Base-by-base conservation (phyloP, 176 grass and related monocot species). In the Bothriochloa decipiens region DNA sequence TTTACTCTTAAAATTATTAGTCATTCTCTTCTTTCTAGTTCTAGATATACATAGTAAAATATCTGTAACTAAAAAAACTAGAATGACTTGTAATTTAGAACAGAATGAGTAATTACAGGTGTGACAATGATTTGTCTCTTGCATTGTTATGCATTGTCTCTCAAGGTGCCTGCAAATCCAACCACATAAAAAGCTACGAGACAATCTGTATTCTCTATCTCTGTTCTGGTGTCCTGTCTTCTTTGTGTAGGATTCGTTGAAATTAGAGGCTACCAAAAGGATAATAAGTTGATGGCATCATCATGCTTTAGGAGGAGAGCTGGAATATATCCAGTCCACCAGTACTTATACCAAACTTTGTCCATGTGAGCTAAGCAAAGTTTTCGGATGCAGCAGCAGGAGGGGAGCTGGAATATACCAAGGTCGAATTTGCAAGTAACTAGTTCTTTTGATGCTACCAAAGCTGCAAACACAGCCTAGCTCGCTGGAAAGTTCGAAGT, bases 281-380 rank as follows among this genome's bases (percentile, higher is more conserved):
- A 50, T 50, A 50, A 67, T 67, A 67, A 17, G 3, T 37, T 20
- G 25, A 11, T 50, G 8, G 45, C 43, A 50, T 50, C 45, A 29
- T 50, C 26, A 74, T 74, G 14, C 71, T 52, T 52, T 22, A 52
- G 8, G 7, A 28, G 10, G 45, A 75, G 57, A 61, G 57, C 57
- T 61, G 57, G 55, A n/a, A 60, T 60, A 60, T 60, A 60, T 60
- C 53, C 27, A 52, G 46, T 75, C 22, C 15, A 22, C 55, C 17
- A 53, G 47, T 75, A 35, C 16, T 22, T 53, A 49, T 75, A 55
- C 72, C 72, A 75, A 75, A 55, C 72, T 53, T 75, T 16, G 28
- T 35, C 72, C 15, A 20, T 53, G 11, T 55, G 47, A 4, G 47
- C 47, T 75, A 52, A 53, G 47, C 47, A 33, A 49, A 49, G 14